Conservation (phyloP, 2,329 filamentous ascomycete genomes). For the Phyllosticta citrichinensis region DNA sequence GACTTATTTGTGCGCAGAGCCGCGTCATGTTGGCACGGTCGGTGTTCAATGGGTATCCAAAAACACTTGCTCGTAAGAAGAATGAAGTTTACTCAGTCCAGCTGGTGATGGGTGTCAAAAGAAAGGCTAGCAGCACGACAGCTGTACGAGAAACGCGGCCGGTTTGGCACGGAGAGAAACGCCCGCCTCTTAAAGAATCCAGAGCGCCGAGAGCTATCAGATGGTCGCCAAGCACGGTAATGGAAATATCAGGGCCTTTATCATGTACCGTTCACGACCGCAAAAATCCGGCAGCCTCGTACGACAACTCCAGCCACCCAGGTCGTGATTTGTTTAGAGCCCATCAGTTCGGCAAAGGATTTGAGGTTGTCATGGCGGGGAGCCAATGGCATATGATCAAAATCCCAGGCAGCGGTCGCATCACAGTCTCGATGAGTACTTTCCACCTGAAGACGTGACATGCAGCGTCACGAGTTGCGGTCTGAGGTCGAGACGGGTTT, state of each 20-base stretch:
- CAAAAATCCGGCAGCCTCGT: not conserved
- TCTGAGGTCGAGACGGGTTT: conserved; percentile 17
- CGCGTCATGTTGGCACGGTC: not conserved
- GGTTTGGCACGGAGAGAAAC: not conserved
- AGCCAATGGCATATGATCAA: conserved; percentile 13
- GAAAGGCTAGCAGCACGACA: not conserved
- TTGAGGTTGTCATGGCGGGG: conserved; percentile 2
- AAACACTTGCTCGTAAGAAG: not conserved
- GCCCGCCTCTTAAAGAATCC: not conserved
- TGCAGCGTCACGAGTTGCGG: conserved; percentile 18
- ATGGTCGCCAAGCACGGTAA: conserved; percentile 3
- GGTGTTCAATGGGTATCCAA: not conserved
- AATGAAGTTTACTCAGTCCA: not conserved
- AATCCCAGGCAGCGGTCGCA: conserved; percentile 22
- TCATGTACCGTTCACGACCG: not conserved
- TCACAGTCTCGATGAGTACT: conserved; percentile 25
- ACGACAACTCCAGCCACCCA: conserved; percentile 15
- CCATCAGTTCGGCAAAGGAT: not conserved
- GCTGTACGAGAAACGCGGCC: not conserved
- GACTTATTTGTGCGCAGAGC: not conserved
- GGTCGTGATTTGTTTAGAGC: conserved; percentile 9
- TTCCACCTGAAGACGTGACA: conserved; percentile 23
- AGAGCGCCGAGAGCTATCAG: not conserved
- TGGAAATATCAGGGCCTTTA: conserved; percentile 11
- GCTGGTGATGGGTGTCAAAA: not conserved